These are phyloP conservation scores for Begonia loranthoides DNA, from an alignment of 306 rosid species.

Conservation along the genomic window DNA sequence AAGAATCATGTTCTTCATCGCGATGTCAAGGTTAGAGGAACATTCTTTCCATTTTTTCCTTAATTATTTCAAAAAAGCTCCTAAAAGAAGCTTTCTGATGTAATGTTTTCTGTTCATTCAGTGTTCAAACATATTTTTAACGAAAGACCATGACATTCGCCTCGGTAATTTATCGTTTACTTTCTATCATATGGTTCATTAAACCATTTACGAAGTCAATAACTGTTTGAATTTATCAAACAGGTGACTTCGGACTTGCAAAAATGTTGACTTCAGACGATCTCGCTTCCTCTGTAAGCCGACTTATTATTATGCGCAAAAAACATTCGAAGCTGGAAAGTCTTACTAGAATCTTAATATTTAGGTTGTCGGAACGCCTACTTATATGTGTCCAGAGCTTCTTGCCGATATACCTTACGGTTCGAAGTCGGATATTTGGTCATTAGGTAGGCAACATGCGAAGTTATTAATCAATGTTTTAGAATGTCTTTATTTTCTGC, in stretches of 20 bases:
- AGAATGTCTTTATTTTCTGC: too few relatives aligned
- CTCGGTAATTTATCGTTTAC: conserved; percentile 50
- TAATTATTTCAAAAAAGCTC: conserved; percentile 4
- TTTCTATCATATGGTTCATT: neutral
- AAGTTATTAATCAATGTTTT: too few relatives aligned
- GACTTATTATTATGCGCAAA: too few relatives aligned
- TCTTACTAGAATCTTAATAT: neutral
- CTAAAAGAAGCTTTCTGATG: conserved; percentile 3
- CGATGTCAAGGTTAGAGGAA: conserved; percentile 72
- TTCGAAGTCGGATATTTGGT: conserved; percentile 98
- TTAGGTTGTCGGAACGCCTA: conserved; percentile 98
- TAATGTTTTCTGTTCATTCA: conserved; percentile 24
- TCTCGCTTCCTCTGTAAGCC: conserved; percentile 92
- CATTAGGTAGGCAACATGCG: conserved; percentile 47
- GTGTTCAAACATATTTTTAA: conserved; percentile 99
- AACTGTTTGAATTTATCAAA: conserved; percentile 18
- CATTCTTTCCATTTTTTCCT: conserved; percentile 6
- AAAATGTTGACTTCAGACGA: conserved; percentile 93
- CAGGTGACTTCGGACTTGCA: conserved; percentile 99
- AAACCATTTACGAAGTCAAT: conserved; percentile 1
- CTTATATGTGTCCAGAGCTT: conserved; percentile 99
- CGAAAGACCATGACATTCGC: conserved; percentile 85
- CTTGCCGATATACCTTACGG: conserved; percentile 99
- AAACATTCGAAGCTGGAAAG: neutral
- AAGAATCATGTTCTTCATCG: conserved; percentile 95